These are phyloP conservation scores for Hanseniaspora clermontiae DNA, from an alignment of 805 yeast species.

Conservation along the genomic window DNA sequence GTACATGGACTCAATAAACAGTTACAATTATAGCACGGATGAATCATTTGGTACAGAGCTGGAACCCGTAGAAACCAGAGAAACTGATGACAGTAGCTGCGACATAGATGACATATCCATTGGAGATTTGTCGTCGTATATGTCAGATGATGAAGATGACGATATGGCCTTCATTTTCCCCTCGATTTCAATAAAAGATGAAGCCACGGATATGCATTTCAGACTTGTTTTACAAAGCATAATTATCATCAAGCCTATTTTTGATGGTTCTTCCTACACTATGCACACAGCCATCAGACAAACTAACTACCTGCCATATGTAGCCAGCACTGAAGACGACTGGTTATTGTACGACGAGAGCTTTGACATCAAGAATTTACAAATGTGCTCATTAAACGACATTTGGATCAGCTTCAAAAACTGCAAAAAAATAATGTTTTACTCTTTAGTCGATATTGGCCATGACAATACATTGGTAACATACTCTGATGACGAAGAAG, in stretches of 20 bases:
- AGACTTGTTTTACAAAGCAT: constrained; percentile 26
- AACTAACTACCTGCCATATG: constrained; percentile 21
- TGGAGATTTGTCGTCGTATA: background rate
- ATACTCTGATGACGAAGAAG: background rate
- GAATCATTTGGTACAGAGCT: constrained; percentile 11
- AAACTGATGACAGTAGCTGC: background rate
- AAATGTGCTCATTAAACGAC: constrained; percentile 28
- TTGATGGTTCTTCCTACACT: constrained; percentile 12
- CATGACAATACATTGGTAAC: background rate
- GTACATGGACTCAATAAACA: constrained; percentile 2
- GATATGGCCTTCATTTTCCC: constrained; percentile 23
- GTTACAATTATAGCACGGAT: constrained; percentile 11
- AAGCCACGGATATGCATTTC: constrained; percentile 21
- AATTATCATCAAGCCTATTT: constrained; percentile 21
- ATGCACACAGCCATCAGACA: constrained; percentile 26
- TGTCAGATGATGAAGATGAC: constrained; percentile 13
- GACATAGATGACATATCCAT: background rate
- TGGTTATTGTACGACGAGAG: constrained; percentile 32
- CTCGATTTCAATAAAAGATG: constrained; percentile 23
- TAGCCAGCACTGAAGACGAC: constrained; percentile 29
- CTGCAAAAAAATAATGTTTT: constrained; percentile 27
- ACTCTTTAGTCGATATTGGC: constrained; percentile 17
- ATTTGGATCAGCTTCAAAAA: constrained; percentile 22
- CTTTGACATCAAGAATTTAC: constrained; percentile 29
- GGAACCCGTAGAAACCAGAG: constrained; percentile 11